Conservation (phyloP, 805 yeast genomes). For the Jamesozyma rosinii region DNA sequence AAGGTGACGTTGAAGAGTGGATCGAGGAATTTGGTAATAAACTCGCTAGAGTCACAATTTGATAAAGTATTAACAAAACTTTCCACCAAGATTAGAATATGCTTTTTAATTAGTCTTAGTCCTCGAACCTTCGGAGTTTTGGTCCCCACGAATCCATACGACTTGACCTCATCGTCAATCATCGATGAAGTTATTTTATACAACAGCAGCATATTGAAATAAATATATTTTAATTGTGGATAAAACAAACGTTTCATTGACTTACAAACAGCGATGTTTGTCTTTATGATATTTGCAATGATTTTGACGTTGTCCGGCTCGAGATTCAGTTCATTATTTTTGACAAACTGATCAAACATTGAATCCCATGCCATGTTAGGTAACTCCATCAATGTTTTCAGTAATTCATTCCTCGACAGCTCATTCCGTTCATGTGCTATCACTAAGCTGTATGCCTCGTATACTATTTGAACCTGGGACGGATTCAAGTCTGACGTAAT, state of each 20-base stretch:
- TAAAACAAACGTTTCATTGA: constrained; percentile 82
- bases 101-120: constrained; percentile 87
- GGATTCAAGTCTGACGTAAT: constrained; percentile 87
- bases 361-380: constrained; percentile 91
- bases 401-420: constrained; percentile 54
- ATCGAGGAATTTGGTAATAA: constrained; percentile 66
- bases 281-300: constrained; percentile 80
- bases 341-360: constrained; percentile 68
- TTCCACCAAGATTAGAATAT: constrained; percentile 75
- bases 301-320: constrained; percentile 76
- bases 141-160: constrained; percentile 68
- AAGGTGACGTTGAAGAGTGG: constrained; percentile 72
- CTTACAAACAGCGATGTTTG: constrained; percentile 88
- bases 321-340: constrained; percentile 63
- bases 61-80: constrained; percentile 56
- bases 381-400: constrained; percentile 67
- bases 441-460: constrained; percentile 90
- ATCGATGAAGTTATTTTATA: constrained; percentile 75
- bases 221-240: constrained; percentile 73
- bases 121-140: constrained; percentile 87
- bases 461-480: constrained; percentile 90
- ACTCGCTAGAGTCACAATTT: constrained; percentile 71
- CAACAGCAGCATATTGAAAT: constrained; percentile 75
- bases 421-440: constrained; percentile 70
- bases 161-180: constrained; percentile 66